Evolutionary conservation across 2,329 filamentous ascomycete genomes (phyloP).

Genomic region (Tolypocladium album): DNA sequence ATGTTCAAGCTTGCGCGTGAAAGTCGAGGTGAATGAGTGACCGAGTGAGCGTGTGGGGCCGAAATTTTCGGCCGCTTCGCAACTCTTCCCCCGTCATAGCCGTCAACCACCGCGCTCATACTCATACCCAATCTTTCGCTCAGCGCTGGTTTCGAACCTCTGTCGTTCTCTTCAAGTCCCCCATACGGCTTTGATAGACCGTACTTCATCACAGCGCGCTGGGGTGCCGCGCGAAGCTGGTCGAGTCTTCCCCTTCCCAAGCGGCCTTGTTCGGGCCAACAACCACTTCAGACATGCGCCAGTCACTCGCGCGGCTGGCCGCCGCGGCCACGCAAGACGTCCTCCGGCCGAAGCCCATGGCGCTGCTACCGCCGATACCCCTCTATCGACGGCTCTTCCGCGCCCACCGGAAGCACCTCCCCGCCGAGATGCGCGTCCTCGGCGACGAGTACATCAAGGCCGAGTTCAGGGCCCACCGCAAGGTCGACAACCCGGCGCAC

Average conservation of each 20-base stretch:
- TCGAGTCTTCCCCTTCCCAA: not conserved
- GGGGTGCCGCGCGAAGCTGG: not conserved
- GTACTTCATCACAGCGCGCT: not conserved
- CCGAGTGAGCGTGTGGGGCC: not conserved
- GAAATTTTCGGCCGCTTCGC: not conserved
- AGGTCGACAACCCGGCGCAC: slow-evolving; percentile 83
- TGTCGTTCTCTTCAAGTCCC: not conserved
- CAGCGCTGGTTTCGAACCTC: not conserved
- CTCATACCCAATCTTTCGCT: not conserved
- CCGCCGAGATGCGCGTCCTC: slow-evolving; percentile 63
- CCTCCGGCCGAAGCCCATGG: slow-evolving; percentile 36
- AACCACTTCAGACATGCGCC: not conserved
- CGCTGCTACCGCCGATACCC: slow-evolving; percentile 76
- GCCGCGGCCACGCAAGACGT: slow-evolving; percentile 23
- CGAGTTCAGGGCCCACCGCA: slow-evolving; percentile 77
- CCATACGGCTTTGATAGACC: no score
- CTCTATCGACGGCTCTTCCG: slow-evolving; percentile 83
- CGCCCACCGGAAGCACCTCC: slow-evolving; percentile 71
- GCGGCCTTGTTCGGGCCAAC: not conserved
- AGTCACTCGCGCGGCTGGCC: slow-evolving; percentile 16
- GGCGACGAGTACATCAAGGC: slow-evolving; percentile 90
- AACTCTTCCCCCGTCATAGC: not conserved
- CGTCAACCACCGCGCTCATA: not conserved
- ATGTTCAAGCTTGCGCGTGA: not conserved
- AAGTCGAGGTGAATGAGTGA: not conserved